Conservation (phyloP, 176 grass and related monocot species). For the Phoenix roebelenii region DNA sequence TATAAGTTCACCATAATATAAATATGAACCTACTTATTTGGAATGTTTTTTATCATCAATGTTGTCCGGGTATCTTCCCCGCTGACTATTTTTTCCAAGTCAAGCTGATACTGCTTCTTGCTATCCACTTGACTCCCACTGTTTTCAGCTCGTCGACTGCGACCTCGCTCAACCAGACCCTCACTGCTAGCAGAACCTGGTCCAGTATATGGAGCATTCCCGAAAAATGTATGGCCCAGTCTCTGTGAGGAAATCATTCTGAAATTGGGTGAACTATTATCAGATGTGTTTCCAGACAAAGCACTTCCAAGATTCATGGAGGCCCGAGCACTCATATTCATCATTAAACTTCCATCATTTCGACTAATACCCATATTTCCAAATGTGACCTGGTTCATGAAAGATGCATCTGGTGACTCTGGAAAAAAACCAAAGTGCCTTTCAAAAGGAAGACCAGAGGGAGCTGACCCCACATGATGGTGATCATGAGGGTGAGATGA, state of each 20-base stretch:
- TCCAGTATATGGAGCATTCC: constrained; percentile 15
- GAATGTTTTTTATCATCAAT: constrained; percentile 55
- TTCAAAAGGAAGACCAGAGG: constrained; percentile 30
- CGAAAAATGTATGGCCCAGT: constrained; percentile 7
- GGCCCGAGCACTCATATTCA: constrained; percentile 8
- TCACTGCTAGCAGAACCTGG: constrained; percentile 20
- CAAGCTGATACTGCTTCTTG: constrained; percentile 39
- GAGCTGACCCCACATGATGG: constrained; percentile 34
- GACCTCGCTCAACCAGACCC: constrained; percentile 21
- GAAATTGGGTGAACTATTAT: constrained; percentile 16
- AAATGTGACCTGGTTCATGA: constrained; percentile 26
- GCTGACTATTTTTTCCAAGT: constrained; percentile 41
- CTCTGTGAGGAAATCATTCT: constrained; percentile 3
- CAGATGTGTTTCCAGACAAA: constrained; percentile 15
- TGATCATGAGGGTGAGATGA: background rate
- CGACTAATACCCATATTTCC: constrained; percentile 20
- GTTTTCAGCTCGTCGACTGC: constrained; percentile 16
- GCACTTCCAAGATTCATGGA: constrained; percentile 7
- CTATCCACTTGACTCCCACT: constrained; percentile 25
- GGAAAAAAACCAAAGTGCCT: constrained; percentile 30
- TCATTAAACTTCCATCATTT: constrained; percentile 21
- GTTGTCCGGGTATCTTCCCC: constrained; percentile 43
- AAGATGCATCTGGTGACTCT: constrained; percentile 24
- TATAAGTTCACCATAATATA: background rate
- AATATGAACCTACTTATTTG: constrained; percentile 5